A percentile compares a stretch with the other conserved stretches of the same genome.
Evolutionary conservation across 1,139 yeast genomes (phyloP).

Genomic region (Ogataea hybrid): DNA sequence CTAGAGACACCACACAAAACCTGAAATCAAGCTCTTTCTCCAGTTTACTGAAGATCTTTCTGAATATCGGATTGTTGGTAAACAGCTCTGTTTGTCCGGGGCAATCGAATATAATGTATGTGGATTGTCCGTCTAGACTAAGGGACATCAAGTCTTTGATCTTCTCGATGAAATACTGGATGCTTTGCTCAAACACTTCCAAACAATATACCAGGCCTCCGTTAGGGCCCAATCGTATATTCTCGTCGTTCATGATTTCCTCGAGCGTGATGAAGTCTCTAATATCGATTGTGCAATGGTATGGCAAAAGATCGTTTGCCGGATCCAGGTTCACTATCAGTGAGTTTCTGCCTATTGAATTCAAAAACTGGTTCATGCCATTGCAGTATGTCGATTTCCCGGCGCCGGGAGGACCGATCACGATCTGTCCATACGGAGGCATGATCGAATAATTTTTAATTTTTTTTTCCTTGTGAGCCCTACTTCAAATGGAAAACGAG

Average conservation of each 20-base stretch:
- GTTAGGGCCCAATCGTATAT: slow-evolving; percentile 74
- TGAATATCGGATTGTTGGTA: slow-evolving; percentile 84
- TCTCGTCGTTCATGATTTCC: slow-evolving; percentile 83
- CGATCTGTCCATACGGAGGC: slow-evolving; percentile 81
- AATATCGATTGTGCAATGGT: slow-evolving; percentile 84
- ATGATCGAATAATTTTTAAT: slow-evolving; percentile 29
- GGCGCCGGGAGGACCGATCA: slow-evolving; percentile 97
- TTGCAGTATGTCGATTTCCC: slow-evolving; percentile 95
- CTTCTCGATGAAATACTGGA: slow-evolving; percentile 59
- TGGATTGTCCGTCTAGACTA: slow-evolving; percentile 44
- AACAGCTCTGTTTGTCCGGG: slow-evolving; percentile 98
- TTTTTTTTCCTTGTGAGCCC: neutral
- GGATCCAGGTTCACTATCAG: slow-evolving; percentile 88
- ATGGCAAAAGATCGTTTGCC: slow-evolving; percentile 82
- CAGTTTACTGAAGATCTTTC: slow-evolving; percentile 65
- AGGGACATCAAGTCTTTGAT: slow-evolving; percentile 52
- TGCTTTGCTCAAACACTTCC: slow-evolving; percentile 49
- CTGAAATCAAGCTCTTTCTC: slow-evolving; percentile 69
- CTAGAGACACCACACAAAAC: slow-evolving; percentile 80
- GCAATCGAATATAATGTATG: slow-evolving; percentile 87
- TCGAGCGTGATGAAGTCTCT: slow-evolving; percentile 85
- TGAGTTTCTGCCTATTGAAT: slow-evolving; percentile 89
- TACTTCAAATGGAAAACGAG: slow-evolving; percentile 24
- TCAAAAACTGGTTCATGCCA: slow-evolving; percentile 88
- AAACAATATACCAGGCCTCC: slow-evolving; percentile 92